Base-by-base conservation (phyloP, 78 protist genomes). In the Thecamonas trahens region DNA sequence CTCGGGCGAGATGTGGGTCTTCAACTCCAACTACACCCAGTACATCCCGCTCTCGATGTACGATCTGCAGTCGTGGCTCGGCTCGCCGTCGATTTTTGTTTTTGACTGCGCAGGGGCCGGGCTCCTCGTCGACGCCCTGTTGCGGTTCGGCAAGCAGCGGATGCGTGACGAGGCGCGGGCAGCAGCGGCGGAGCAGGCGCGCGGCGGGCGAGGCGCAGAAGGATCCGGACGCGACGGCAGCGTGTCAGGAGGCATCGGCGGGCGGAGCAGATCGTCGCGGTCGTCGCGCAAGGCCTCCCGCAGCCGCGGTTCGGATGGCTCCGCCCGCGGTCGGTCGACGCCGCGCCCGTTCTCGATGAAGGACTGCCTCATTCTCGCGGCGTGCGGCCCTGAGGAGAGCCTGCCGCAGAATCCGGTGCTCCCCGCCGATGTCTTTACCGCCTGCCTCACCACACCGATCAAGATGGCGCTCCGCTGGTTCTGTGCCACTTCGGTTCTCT, bases 361-460 rank as follows among this genome's bases (percentile, higher is more conserved):
- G 28, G 88, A 88, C 60, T 77, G 60, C 65, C 85, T 96, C 37
- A 47, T 92, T 11, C 78, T 96, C 32, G 96, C 94, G 1, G 96
- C 99, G 1, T 97, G 99, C 76, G 44, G 83, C 15, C 62, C 79
- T 1, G 69, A 74, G 26, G 97, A 95, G 61, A 29, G 64, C 20
- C 84, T 96, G 31, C 98, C 99, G 22, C 66, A 68, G 82, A 85
- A 80, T 63, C 98, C 97, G 1, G 86, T 66, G 32, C 67, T 86
- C 5, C 99, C 99, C 0, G 98, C 97, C 0, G 99, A 97, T 67
- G 44, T 97, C 35, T 95, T 97, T 72, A 95, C 99, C 34, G 32
- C 91, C 18, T 97, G 99, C 68, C 74, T 97, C n/a, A 95, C 99
- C 2, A 92, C 99, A 32, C 99, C 99, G 14, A 76, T 97, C 26